These are phyloP conservation scores for Trifolium subterraneum DNA, from an alignment of 306 rosid species.

Conservation along the genomic window DNA sequence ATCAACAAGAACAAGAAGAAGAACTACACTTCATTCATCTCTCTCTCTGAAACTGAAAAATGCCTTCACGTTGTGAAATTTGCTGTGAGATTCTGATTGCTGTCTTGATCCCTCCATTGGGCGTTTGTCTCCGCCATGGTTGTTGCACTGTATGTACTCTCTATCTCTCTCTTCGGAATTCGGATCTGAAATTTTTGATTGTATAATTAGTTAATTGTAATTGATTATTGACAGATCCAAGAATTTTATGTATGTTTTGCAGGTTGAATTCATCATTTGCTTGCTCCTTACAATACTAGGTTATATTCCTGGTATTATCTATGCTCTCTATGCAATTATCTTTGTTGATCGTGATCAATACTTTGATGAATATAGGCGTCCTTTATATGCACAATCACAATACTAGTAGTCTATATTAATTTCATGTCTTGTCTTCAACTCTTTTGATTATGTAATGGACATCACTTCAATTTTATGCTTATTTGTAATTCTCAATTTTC, in stretches of 20 bases:
- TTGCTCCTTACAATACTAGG: slow-evolving; percentile 83
- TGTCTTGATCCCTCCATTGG: slow-evolving; percentile 71
- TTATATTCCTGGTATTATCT: slow-evolving; percentile 89
- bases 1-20: no score
- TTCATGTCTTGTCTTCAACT: background rate
- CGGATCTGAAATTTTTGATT: background rate
- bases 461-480: background rate
- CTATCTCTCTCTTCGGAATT: background rate
- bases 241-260: slow-evolving; percentile 3
- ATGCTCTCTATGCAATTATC: slow-evolving; percentile 84
- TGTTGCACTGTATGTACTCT: slow-evolving; percentile 67
- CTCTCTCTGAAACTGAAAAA: slow-evolving; percentile 10
- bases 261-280: slow-evolving; percentile 89
- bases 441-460: slow-evolving; percentile 19
- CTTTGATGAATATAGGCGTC: slow-evolving; percentile 86
- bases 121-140: slow-evolving; percentile 85
- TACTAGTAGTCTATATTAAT: no score
- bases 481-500: background rate
- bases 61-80: slow-evolving; percentile 68
- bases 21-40: background rate
- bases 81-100: slow-evolving; percentile 76
- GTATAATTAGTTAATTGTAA: background rate
- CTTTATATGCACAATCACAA: slow-evolving; percentile 58
- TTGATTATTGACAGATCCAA: slow-evolving; percentile 9
- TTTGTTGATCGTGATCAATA: slow-evolving; percentile 87